Evolutionary conservation across 768 basidiomycete genomes (phyloP).

Genomic region (Russula brevipes): DNA sequence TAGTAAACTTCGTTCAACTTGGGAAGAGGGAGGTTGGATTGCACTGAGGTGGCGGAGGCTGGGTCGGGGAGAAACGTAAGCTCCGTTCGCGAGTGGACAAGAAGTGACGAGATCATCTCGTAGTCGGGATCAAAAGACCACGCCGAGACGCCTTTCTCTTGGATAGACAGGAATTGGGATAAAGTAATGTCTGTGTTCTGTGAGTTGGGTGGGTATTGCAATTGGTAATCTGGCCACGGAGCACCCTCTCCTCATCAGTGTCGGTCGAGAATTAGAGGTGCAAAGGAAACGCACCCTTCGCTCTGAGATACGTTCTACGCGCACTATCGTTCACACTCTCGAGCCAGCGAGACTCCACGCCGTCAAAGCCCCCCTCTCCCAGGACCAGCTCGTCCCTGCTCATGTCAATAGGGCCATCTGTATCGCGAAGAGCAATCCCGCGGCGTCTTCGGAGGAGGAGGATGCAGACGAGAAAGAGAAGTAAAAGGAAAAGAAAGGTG

Average conservation of each 20-base stretch:
- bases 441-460: conserved; percentile 75
- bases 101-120: conserved; percentile 85
- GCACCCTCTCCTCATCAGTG: conserved; percentile 8
- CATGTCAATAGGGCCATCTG: conserved; percentile 91
- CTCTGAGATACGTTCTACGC: conserved; percentile 68
- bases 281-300: conserved; percentile 64
- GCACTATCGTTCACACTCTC: conserved; percentile 68
- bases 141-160: conserved; percentile 98
- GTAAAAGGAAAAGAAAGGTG: conserved; percentile 86
- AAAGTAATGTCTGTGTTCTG: conserved; percentile 95
- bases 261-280: conserved; percentile 4
- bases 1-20: conserved; percentile 99
- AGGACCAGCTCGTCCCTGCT: conserved; percentile 85
- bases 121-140: conserved; percentile 99
- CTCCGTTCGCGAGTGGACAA: conserved; percentile 94
- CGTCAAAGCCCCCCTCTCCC: conserved; percentile 90
- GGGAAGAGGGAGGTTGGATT: conserved; percentile 94
- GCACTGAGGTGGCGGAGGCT: conserved; percentile 87
- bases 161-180: conserved; percentile 97
- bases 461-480: conserved; percentile 87
- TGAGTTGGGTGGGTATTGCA: conserved; percentile 93
- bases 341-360: conserved; percentile 89
- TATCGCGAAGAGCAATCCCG: conserved; percentile 75
- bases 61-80: conserved; percentile 98
- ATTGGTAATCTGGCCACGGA: conserved; percentile 58